Base-by-base conservation (phyloP, 208 protist species). In the Angomonas deanei region DNA sequence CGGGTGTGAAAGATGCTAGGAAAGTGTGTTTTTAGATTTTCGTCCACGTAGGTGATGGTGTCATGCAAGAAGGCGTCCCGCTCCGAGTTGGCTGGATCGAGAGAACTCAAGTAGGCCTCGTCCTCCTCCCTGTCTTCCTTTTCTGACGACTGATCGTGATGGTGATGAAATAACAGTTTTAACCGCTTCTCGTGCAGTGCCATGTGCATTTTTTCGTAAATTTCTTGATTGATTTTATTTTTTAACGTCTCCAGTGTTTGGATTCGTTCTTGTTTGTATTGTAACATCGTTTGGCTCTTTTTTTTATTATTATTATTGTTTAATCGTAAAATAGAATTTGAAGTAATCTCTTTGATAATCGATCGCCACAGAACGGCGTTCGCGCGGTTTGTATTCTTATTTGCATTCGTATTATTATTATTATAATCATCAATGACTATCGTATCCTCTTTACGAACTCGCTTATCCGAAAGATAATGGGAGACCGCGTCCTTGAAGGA, bases 171-270 rank as follows among this genome's bases (percentile, higher is more conserved):
- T 19, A 82, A 66, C 36, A 73, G 55, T 10, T 60, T 64, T 68
- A 82, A 66, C 3, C 76, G 76, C 42, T 59, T 68, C 60, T 75
- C 64, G 54, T 78, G 71, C 11, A 59, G 52, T 49, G 62, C 64
- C 24, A 77, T 50, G 62, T 63, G 70, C 11, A 57, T 33, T 13
- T 72, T 62, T 21, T 64, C 38, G 56, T 71, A 54, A 33, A 82
- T 28, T 34, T 71, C 62, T 15, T 73, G 56, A 3, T 36, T 27
- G 4, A 82, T 30, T 1, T 39, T 28, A 1, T 17, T 33, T 42
- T 42, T 42, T 15, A 42, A 42, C 36, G 8, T 8, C 36, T 8
- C 36, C 15, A 42, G 15, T 15, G 11, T 8, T 42, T 42, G 8
- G 11, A 42, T 42, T 15, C 36, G 36, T 15, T 42, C 11, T 15